Evolutionary conservation across 1,139 yeast genomes (phyloP).

Genomic region (Yamadazyma dushanensis): DNA sequence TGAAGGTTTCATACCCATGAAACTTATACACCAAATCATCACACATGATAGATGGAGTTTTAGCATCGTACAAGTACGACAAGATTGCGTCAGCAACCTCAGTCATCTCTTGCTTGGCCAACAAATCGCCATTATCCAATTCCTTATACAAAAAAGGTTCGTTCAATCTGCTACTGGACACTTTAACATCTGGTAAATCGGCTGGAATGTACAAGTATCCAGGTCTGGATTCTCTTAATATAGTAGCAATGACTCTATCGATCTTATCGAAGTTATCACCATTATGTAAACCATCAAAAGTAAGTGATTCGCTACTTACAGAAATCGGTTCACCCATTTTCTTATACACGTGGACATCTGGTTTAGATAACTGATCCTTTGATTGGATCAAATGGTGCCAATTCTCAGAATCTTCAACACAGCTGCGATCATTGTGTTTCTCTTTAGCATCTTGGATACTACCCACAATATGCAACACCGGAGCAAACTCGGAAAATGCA

Average conservation of each 20-base stretch:
- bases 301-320: conserved; percentile 58
- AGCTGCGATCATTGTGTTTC: conserved; percentile 27
- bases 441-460: conserved; percentile 49
- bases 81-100: conserved; percentile 49
- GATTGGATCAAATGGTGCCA: conserved; percentile 73
- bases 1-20: conserved; percentile 39
- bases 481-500: conserved; percentile 76
- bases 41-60: conserved; percentile 61
- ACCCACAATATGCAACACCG: conserved; percentile 83
- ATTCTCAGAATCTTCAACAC: conserved; percentile 23
- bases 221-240: conserved; percentile 64
- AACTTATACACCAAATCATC: conserved; percentile 67
- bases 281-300: conserved; percentile 34
- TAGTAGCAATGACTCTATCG: conserved; percentile 61
- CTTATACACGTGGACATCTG: conserved; percentile 65
- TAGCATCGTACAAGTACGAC: conserved; percentile 47
- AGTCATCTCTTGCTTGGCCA: conserved; percentile 25
- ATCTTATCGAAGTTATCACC: conserved; percentile 47
- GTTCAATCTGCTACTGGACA: conserved; percentile 36
- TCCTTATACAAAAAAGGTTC: conserved; percentile 26
- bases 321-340: conserved; percentile 59
- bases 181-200: conserved; percentile 57
- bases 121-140: conserved; percentile 18
- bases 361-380: conserved; percentile 43
- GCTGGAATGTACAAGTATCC: conserved; percentile 78